Percentiles rank a stretch among this genome's conserved stretches.
Conservation (phyloP, 139 green algal genomes). For the Chlamydomonas urium region DNA sequence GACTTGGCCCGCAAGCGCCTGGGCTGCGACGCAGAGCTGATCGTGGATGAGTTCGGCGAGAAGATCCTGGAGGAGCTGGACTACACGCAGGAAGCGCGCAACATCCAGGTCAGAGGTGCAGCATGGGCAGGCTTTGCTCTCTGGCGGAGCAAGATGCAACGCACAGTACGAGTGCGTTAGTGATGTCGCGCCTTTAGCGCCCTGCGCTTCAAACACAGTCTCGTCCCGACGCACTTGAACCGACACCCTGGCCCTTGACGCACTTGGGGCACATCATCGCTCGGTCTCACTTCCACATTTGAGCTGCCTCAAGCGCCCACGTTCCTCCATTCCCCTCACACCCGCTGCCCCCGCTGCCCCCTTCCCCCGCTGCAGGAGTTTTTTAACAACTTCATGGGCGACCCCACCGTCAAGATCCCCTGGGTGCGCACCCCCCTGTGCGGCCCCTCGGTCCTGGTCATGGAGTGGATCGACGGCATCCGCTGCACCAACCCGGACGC, state of each 20-base stretch:
- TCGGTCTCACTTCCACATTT: no score
- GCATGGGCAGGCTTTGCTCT: no score
- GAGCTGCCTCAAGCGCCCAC: no score
- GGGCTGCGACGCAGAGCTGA: constrained; percentile 94
- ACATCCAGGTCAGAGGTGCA: constrained; percentile 69
- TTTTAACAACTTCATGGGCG: constrained; percentile 82
- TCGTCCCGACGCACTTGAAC: no score
- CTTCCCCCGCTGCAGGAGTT: constrained; percentile 87
- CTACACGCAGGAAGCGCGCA: constrained; percentile 92
- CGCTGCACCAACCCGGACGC: constrained; percentile 38
- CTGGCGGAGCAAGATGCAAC: no score
- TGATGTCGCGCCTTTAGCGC: no score
- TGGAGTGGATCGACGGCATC: constrained; percentile 99
- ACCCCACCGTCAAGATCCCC: constrained; percentile 96
- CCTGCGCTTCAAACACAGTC: no score
- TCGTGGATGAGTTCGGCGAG: constrained; percentile 99
- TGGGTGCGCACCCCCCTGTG: constrained; percentile 82
- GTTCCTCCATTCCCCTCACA: no score
- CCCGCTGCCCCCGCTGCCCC: not conserved
- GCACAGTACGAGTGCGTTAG: no score
- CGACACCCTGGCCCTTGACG: no score
- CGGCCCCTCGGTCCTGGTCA: constrained; percentile 73
- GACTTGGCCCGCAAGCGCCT: constrained; percentile 57
- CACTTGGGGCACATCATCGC: no score
- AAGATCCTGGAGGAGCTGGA: constrained; percentile 99